Base-by-base conservation (phyloP, 2,329 filamentous ascomycete species). In the Cylindrodendrum hubeiense region DNA sequence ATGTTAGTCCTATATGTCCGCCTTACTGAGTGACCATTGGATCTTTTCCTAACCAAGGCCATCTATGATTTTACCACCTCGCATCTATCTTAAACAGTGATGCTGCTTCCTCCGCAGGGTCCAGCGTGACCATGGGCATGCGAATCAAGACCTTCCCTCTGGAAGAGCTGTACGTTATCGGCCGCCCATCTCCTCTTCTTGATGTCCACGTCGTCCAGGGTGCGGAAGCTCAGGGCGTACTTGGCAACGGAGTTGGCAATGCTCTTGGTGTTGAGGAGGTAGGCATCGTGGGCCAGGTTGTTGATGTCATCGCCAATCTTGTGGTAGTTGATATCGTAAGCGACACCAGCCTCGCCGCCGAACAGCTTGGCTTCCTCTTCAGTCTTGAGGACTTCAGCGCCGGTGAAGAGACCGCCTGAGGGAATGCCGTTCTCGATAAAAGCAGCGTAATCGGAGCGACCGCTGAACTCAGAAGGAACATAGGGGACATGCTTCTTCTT, bases 341-440 rank as follows among this genome's bases (percentile, higher is more conserved):
- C 77, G 26, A 82, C 77, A 65, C 83, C 89, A 10, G 85, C 88
- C 69, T 84, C 78, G 21, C 90, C 90, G 12, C 90, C 90, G 67
- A 91, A 92, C 72, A 87, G 77, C 37, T 79, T 81, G 0, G 82
- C 86, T 74, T 92, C 86, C 43, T 85, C 84, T 34, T 82, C 81
- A 0, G 88, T 90, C 84, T 91, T 91, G 76, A 89, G 75, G 5
- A 81, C 85, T 75, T 91, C 89, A 3, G 90, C 90, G 12, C 90
- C 90, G 9, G 90, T 92, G 72, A 90, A 91, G 63, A 93, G 83
- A 13, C 91, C 91, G 26, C 91, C 91, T 0, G 87, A 86, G 2
- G 91, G 88, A 63, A 92, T 90, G 10, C 88, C 88, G 68, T 86
- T 86, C 73, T 87, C 84, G 67, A 91, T 87, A 80, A 93, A 92